Evolutionary conservation across 345 rosid genomes (phyloP), one percentile per base, ranked within the genome.

Genomic region (Brassica incana): DNA sequence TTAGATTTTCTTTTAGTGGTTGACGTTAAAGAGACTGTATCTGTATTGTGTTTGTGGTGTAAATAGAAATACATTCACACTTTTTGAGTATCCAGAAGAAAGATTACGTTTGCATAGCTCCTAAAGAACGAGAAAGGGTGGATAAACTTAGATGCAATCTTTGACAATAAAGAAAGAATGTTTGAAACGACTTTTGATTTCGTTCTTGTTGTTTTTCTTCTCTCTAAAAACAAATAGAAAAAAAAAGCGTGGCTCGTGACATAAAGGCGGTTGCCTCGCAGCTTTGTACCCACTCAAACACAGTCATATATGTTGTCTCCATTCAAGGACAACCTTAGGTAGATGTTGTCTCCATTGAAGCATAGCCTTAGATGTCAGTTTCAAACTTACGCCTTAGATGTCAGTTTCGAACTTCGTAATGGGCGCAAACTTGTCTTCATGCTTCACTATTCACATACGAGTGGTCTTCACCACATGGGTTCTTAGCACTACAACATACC

Each of bases 221-320:
- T 27, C 65, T 11, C 7, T 38, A 3, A 29, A 27, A 73, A 63
- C 29, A 65, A n/a, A 25, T 18, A 59, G 18, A 52, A 52, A 58
- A 18, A 25, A 27, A 25, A 74, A 5, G 4, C 4, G 58, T 52
- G 72, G 71, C 59, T 65, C n/a, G 14, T 33, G 61, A 38, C 2
- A 67, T 23, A 54, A 54, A 66, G 78, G 40, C 72, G 78, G 72
- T 75, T 75, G 56, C 32, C 52, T 38, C 52, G 38, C 69, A 66
- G 48, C 69, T 66, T 66, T 36, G 52, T 66, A n/a, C 5, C 52
- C n/a, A 36, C 23, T 36, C 69, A 36, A 36, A 36, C 30, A 20
- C 27, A 18, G 48, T n/a, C 68, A 29, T 35, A 5, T 65, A 65
- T 16, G 27, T 65, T 65, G 65, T 65, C 65, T 9, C 15, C 58